Conservation (phyloP, 495 filamentous ascomycete genomes). For the Friedmanniomyces endolithicus region DNA sequence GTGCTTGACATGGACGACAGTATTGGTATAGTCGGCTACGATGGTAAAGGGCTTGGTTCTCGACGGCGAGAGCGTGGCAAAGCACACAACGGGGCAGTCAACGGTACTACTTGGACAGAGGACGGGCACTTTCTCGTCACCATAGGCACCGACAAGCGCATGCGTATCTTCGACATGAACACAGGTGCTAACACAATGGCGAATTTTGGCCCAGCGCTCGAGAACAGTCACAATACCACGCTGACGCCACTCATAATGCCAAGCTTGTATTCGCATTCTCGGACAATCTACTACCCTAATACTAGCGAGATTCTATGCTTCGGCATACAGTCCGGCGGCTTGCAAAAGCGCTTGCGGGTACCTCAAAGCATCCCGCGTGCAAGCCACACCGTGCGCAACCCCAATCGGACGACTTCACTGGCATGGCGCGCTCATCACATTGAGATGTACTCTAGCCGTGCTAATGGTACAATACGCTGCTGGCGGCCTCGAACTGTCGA, state of each 20-base stretch:
- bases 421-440: slow-evolving; percentile 54
- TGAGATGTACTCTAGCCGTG: slow-evolving; percentile 44
- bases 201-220: slow-evolving; percentile 68
- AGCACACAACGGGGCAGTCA: slow-evolving; percentile 67
- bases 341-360: slow-evolving; percentile 54
- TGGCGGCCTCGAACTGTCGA: slow-evolving; percentile 45
- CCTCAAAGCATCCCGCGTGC: slow-evolving; percentile 23
- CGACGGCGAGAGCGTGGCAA: slow-evolving; percentile 38
- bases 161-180: slow-evolving; percentile 71
- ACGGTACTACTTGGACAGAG: slow-evolving; percentile 72
- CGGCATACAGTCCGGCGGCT: slow-evolving; percentile 59
- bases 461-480: slow-evolving; percentile 45
- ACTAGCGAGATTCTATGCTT: slow-evolving; percentile 65
- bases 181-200: slow-evolving; percentile 73
- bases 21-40: slow-evolving; percentile 43
- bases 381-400: slow-evolving; percentile 16
- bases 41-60: slow-evolving; percentile 38
- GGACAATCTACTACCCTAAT: slow-evolving; percentile 62
- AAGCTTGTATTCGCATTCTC: slow-evolving; percentile 31
- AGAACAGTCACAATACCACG: slow-evolving; percentile 54
- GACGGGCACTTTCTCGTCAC: slow-evolving; percentile 63
- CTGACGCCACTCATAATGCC: slow-evolving; percentile 40
- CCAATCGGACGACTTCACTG: slow-evolving; percentile 52
- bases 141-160: slow-evolving; percentile 64
- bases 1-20: slow-evolving; percentile 71